These are phyloP conservation scores for Diaporthe sp. DNA, from an alignment of 2,329 filamentous ascomycete species.

Conservation along the genomic window DNA sequence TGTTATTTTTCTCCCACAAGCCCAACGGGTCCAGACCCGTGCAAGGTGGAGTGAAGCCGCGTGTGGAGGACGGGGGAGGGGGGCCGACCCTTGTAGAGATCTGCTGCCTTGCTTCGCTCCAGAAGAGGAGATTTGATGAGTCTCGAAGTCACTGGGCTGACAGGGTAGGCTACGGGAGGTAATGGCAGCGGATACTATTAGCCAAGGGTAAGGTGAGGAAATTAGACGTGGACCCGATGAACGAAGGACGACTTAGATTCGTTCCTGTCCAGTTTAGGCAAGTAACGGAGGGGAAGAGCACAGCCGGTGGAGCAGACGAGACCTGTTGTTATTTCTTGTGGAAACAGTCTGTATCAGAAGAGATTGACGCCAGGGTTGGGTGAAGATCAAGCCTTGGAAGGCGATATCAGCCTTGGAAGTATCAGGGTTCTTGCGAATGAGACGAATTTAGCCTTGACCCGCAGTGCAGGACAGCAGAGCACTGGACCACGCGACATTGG, in stretches of 20 bases:
- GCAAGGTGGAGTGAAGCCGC: slow-evolving; percentile 34
- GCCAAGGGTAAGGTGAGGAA: slow-evolving; percentile 40
- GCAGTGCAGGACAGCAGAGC: slow-evolving; percentile 26
- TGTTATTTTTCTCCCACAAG: slow-evolving; percentile 31
- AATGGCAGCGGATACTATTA: slow-evolving; percentile 32
- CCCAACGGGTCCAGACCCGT: slow-evolving; percentile 34
- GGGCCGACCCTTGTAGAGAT: slow-evolving; percentile 31
- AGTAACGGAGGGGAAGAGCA: slow-evolving; percentile 53
- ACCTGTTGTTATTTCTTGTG: slow-evolving; percentile 56
- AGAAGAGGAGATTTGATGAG: slow-evolving; percentile 32
- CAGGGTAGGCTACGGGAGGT: slow-evolving; percentile 22
- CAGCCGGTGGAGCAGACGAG: slow-evolving; percentile 55
- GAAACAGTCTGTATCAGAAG: slow-evolving; percentile 57
- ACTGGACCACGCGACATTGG: slow-evolving; percentile 25
- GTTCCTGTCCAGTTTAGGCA: slow-evolving; percentile 50
- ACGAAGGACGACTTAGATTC: slow-evolving; percentile 38
- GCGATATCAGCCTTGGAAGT: slow-evolving; percentile 25
- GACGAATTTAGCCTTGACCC: slow-evolving; percentile 31
- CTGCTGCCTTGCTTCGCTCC: slow-evolving; percentile 29
- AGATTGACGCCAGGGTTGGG: slow-evolving; percentile 52
- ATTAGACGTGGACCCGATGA: slow-evolving; percentile 43
- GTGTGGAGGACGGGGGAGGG: slow-evolving; percentile 28
- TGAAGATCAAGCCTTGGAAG: slow-evolving; percentile 42
- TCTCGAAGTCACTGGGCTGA: slow-evolving; percentile 21
- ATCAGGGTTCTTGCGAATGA: slow-evolving; percentile 34